A percentile compares a stretch with the other conserved stretches of the same genome.
Conservation (phyloP, 768 basidiomycete genomes). For the Dioszegia crocea region DNA sequence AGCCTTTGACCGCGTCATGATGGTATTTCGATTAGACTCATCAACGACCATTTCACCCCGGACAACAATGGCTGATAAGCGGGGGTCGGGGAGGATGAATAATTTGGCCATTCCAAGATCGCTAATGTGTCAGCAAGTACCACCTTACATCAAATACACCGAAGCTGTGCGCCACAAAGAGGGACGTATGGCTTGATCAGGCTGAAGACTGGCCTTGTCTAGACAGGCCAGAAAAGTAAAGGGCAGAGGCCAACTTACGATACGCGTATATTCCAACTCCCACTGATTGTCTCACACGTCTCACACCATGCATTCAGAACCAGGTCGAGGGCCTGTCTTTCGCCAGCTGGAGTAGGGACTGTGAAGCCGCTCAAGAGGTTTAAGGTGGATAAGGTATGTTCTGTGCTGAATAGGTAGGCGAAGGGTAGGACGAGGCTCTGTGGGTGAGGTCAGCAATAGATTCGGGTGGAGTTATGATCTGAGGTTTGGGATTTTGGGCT, state of each 20-base stretch:
- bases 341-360: slow-evolving; percentile 52
- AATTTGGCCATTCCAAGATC: slow-evolving; percentile 74
- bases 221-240: no score
- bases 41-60: slow-evolving; percentile 89
- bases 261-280: slow-evolving; percentile 85
- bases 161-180: no score
- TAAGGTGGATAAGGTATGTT: slow-evolving; percentile 72
- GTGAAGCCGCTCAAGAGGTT: slow-evolving; percentile 67
- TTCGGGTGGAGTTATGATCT: no score
- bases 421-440: slow-evolving; percentile 89
- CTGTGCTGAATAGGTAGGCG: slow-evolving; percentile 80
- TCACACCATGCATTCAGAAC: slow-evolving; percentile 93
- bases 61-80: slow-evolving; percentile 65
- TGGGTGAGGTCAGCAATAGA: no score
- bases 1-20: slow-evolving; percentile 92
- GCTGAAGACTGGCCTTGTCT: no score
- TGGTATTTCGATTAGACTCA: slow-evolving; percentile 74
- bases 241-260: slow-evolving; percentile 49
- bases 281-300: slow-evolving; percentile 88
- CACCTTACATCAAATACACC: no score
- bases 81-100: slow-evolving; percentile 63
- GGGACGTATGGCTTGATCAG: no score
- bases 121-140: slow-evolving; percentile 46
- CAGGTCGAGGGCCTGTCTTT: slow-evolving; percentile 68
- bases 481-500: no score